Evolutionary conservation across 2,329 filamentous ascomycete species (phyloP).

Genomic region (Talaromyces sp.): DNA sequence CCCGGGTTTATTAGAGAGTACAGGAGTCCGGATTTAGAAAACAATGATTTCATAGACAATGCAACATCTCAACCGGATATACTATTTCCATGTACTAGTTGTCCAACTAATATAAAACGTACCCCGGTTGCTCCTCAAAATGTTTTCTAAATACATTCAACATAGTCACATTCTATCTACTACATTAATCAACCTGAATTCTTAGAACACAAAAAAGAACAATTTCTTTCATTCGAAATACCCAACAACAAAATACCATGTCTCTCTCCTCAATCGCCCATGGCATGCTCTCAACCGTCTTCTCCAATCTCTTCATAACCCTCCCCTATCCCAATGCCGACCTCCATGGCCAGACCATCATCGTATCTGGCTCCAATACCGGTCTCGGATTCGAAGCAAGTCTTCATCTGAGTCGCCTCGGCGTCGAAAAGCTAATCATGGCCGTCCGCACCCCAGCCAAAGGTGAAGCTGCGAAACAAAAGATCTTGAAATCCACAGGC

Average conservation of each 20-base stretch:
- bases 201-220: neutral
- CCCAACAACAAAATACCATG: neutral
- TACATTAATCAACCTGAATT: neutral
- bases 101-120: neutral
- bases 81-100: neutral
- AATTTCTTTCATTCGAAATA: neutral
- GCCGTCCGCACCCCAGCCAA: conserved; percentile 42
- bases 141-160: neutral
- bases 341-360: conserved; percentile 34
- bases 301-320: conserved; percentile 11
- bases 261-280: conserved; percentile 5
- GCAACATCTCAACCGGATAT: neutral
- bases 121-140: neutral
- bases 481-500: conserved; percentile 26
- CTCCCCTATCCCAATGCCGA: conserved; percentile 5
- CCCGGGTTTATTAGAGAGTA: neutral
- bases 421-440: conserved; percentile 43
- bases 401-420: conserved; percentile 35
- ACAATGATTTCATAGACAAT: neutral
- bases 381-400: conserved; percentile 48
- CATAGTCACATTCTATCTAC: neutral
- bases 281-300: conserved; percentile 1
- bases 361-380: conserved; percentile 48
- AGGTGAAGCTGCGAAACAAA: conserved; percentile 36
- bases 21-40: neutral